Percentiles rank a stretch among this genome's conserved stretches.
Conservation (phyloP, 164 flowering plant species). For the Tetracentron sinense region DNA sequence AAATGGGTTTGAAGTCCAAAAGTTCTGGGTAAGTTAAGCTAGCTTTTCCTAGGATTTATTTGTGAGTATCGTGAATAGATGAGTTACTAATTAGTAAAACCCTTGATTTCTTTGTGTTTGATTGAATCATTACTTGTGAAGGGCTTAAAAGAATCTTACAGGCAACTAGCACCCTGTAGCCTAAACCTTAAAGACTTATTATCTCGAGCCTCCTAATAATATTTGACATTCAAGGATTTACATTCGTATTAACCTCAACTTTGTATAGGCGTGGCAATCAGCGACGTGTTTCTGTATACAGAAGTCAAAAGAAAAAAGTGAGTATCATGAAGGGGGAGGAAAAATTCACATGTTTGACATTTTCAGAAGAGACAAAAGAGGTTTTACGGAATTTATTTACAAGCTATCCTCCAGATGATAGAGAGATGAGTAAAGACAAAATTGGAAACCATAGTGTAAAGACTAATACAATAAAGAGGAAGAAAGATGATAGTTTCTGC, state of each 20-base stretch:
- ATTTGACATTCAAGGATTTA: background rate
- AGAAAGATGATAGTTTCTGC: slow-evolving; percentile 48
- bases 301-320: slow-evolving; percentile 26
- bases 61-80: too few relatives aligned
- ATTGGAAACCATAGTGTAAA: slow-evolving; percentile 14
- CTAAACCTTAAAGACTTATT: background rate
- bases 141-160: slow-evolving; percentile 3
- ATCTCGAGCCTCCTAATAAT: background rate
- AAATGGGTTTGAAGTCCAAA: slow-evolving; percentile 83
- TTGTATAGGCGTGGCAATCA: slow-evolving; percentile 46
- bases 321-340: slow-evolving; percentile 19
- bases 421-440: slow-evolving; percentile 28
- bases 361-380: slow-evolving; percentile 58
- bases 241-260: background rate
- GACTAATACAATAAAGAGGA: slow-evolving; percentile 11
- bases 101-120: too few relatives aligned
- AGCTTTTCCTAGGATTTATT: too few relatives aligned
- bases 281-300: slow-evolving; percentile 66
- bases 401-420: slow-evolving; percentile 64
- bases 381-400: slow-evolving; percentile 61
- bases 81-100: too few relatives aligned
- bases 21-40: slow-evolving; percentile 74
- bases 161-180: background rate
- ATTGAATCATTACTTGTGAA: too few relatives aligned
- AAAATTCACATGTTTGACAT: slow-evolving; percentile 32